phyloP scores from a whole-genome alignment of 495 filamentous ascomycete species.

The Geoglossum glabrum region DNA sequence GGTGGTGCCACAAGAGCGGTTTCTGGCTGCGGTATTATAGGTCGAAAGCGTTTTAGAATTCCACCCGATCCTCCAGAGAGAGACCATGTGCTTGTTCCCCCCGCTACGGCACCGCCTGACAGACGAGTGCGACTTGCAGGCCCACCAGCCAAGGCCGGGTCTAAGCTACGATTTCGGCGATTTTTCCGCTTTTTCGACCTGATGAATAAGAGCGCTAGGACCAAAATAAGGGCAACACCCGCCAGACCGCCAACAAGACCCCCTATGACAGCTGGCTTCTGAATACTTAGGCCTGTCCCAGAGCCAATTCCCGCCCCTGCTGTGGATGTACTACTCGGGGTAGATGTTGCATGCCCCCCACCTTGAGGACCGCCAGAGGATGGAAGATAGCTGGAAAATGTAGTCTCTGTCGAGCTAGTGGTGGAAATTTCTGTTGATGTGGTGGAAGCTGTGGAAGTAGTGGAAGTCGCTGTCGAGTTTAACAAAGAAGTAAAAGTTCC shows the following conservation, averaged over 20 bases:
- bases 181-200: conserved; percentile 31
- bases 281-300: background rate
- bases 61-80: conserved; percentile 9
- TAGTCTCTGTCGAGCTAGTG: background rate
- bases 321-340: background rate
- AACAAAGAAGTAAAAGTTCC: background rate
- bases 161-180: background rate
- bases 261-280: conserved; percentile 28
- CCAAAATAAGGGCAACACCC: conserved; percentile 35
- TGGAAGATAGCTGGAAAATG: background rate
- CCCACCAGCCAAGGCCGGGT: background rate
- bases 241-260: conserved; percentile 47
- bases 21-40: conserved; percentile 13
- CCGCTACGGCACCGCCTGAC: conserved; percentile 6
- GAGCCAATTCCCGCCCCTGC: background rate
- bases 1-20: conserved; percentile 18
- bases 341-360: background rate
- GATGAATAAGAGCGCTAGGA: conserved; percentile 33
- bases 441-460: background rate
- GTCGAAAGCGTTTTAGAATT: conserved; percentile 11
- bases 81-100: conserved; percentile 4
- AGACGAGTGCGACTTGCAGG: conserved; percentile 9
- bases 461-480: background rate
- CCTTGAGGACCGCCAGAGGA: background rate
- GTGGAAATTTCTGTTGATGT: background rate